Conservation (phyloP, 768 basidiomycete genomes). For the Mycena albidolilacea region DNA sequence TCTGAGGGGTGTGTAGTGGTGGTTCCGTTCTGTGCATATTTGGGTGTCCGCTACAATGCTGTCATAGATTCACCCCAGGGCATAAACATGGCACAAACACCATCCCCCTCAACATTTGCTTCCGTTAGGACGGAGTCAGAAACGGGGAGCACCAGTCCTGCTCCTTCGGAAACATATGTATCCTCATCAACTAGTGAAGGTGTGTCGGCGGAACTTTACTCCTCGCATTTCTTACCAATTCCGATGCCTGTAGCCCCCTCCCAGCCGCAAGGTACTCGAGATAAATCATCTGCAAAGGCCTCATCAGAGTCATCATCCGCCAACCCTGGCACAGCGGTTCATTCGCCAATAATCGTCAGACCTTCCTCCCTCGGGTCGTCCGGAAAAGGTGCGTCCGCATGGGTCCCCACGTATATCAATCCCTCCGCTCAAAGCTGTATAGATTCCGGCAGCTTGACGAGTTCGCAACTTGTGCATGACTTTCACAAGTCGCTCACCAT, state of each 20-base stretch:
- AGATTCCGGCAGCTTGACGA: too few species aligned
- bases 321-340: slow-evolving; percentile 12
- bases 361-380: slow-evolving; percentile 10
- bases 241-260: too few species aligned
- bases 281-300: background rate
- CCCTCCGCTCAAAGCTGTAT: too few species aligned
- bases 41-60: slow-evolving; percentile 3
- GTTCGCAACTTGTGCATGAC: too few species aligned
- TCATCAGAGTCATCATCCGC: slow-evolving; percentile 7
- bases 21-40: slow-evolving; percentile 12
- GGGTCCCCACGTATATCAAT: too few species aligned
- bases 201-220: background rate
- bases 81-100: slow-evolving; percentile 7
- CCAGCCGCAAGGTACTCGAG: background rate
- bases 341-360: background rate
- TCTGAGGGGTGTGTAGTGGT: slow-evolving; percentile 8
- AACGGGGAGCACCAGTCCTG: background rate
- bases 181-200: background rate
- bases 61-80: slow-evolving; percentile 8
- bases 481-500: background rate
- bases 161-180: background rate
- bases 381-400: too few species aligned
- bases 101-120: slow-evolving; percentile 13
- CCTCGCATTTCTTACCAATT: slow-evolving; percentile 14
- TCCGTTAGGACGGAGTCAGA: slow-evolving; percentile 7